A percentile compares a stretch with the other conserved stretches of the same genome.
These are phyloP conservation scores for Saccharomycopsis sp. DNA, from an alignment of 805 yeast genomes.

Conservation along the genomic window DNA sequence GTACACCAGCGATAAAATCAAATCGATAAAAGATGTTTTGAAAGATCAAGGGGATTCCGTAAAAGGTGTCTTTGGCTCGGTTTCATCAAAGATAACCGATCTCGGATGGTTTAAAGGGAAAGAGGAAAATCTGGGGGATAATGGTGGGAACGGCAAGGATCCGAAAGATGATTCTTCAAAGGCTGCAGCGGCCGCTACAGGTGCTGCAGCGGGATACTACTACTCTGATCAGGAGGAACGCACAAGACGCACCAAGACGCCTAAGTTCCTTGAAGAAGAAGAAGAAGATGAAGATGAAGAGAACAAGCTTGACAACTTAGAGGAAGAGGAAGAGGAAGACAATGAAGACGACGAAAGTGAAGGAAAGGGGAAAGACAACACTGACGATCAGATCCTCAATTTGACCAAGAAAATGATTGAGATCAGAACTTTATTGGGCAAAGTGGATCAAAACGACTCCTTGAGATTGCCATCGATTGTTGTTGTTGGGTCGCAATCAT, in stretches of 20 bases:
- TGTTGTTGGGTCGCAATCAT: slow-evolving; percentile 93
- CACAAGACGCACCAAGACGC: slow-evolving; percentile 39
- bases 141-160: slow-evolving; percentile 21
- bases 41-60: slow-evolving; percentile 40
- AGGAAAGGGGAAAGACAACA: slow-evolving; percentile 40
- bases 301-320: slow-evolving; percentile 17
- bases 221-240: slow-evolving; percentile 22
- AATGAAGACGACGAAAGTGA: slow-evolving; percentile 44
- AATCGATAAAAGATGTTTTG: slow-evolving; percentile 53
- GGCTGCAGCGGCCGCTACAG: slow-evolving; percentile 40
- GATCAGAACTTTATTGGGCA: slow-evolving; percentile 68
- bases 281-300: slow-evolving; percentile 7
- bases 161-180: slow-evolving; percentile 24
- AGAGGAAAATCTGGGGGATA: slow-evolving; percentile 24
- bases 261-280: slow-evolving; percentile 33
- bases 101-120: slow-evolving; percentile 28
- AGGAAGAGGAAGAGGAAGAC: slow-evolving; percentile 6
- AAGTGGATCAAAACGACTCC: slow-evolving; percentile 66
- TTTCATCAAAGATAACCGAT: slow-evolving; percentile 16
- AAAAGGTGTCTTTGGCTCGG: slow-evolving; percentile 23
- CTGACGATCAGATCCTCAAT: slow-evolving; percentile 76
- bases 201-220: slow-evolving; percentile 27
- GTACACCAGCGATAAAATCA: slow-evolving; percentile 59
- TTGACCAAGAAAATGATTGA: slow-evolving; percentile 96
- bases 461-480: slow-evolving; percentile 89